Base-by-base conservation (phyloP, 305 asterid species). In the Salvia sclarea region DNA sequence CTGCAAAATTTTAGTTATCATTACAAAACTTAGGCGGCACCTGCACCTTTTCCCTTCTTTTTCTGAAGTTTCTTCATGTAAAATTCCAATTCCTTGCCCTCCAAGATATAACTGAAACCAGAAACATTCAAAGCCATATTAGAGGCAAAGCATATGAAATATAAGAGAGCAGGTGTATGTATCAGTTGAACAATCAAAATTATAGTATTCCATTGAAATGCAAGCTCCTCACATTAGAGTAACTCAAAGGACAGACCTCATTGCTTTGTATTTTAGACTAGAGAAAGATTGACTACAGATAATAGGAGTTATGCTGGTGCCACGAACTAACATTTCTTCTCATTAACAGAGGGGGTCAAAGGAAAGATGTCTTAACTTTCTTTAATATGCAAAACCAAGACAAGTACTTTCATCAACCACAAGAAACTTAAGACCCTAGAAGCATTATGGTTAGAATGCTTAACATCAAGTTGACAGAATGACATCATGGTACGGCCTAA, bases 31-130 rank as follows among this genome's bases (percentile, higher is more conserved):
- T 69, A 68, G 4, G 79, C 68, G 35, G 69, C 70, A 20, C 64
- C 20, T 57, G 87, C 82, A 56, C 84, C 81, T 76, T 80, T 83
- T 70, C 88, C 85, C 50, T 83, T 83, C 82, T 83, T 83, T 73
- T 60, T 83, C 77, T 83, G 88, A 20, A 83, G 45, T 45, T 83
- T 83, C 85, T 80, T 83, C 88, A 78, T 73, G 74, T 83, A 83
- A 52, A 83, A 83, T 61, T 78, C 88, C 70, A 82, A 50, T 22
- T 82, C 87, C 74, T 82, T 80, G 31, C 87, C 87, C 78, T 82
- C 84, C 79, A 83, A 75, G 71, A 83, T 83, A 30, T 83, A 83
- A 41, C 88, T 80, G 47, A 24, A 63, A 20, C 66, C 38, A 70
- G 24, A 54, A 73, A 22, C 35, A 30, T 50, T 12, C 5, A n/a